Evolutionary conservation across 208 protist species (phyloP), one percentile per base, ranked within the genome.

Genomic region (Crithidia expoeki): DNA sequence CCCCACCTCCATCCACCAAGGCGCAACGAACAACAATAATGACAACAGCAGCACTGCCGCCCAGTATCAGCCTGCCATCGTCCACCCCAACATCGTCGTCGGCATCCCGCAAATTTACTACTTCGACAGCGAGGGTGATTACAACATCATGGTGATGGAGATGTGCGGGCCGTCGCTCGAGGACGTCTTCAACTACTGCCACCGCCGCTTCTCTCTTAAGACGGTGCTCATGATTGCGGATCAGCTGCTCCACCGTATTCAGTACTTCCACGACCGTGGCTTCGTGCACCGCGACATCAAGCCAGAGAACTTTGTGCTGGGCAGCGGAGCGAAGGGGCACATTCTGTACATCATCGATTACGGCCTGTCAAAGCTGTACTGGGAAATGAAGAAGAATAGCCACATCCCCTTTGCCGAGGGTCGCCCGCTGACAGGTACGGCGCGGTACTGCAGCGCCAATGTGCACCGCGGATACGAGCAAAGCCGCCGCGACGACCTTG

Each of bases 151-250:
- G 81, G 94, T 94, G 50, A 96, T 97, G 82, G 92, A 98, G 69
- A 81, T 96, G 33, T 93, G 94, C 49, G 94, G 94, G 2, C 92
- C 94, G 16, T 94, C 88, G 23, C 77, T 97, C 21, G 92, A 96
- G 59, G 90, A 96, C 61, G 52, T 98, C 17, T 96, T 98, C 69
- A 96, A 93, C 68, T 97, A 97, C 83, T 96, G 90, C 52, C 84
- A 92, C 66, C 81, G 89, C 40, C 85, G 88, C 55, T 99, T 99
- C 74, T 98, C 93, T 4, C 64, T 99, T 27, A 99, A 99, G 86
- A 99, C 99, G 25, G 96, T 99, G n/a, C 88, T 99, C n/a, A 99
- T 99, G 98, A 68, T 99, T 0, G 99, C 97, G 1, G 98, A 99
- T 56, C 99, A 99, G 83, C 94, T 99, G 69, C 65, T 97, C 12